Conservation (phyloP, 768 basidiomycete genomes). For the Kwoniella botswanensis region DNA sequence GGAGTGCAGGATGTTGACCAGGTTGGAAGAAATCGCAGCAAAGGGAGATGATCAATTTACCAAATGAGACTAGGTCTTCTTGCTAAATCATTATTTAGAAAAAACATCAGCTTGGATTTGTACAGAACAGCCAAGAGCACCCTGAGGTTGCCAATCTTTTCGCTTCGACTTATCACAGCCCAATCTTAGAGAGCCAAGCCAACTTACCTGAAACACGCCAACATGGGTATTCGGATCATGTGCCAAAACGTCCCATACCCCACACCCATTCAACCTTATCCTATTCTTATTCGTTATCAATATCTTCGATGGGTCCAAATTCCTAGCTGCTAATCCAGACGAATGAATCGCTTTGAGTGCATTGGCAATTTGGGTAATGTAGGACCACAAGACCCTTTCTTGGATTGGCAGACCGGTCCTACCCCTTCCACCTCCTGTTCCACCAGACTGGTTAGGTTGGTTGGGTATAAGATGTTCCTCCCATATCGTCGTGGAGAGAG, state of each 20-base stretch:
- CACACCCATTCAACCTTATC: conserved; percentile 83
- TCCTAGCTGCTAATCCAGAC: conserved; percentile 75
- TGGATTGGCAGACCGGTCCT: conserved; percentile 64
- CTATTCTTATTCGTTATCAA: conserved; percentile 87
- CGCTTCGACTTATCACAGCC: too few species aligned
- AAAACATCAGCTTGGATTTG: background rate
- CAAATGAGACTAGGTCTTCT: conserved; percentile 87
- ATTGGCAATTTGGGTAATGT: conserved; percentile 84
- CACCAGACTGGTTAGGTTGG: conserved; percentile 15
- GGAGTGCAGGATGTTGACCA: conserved; percentile 71
- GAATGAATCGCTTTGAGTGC: conserved; percentile 87
- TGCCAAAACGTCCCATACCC: conserved; percentile 81
- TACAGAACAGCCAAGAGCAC: background rate
- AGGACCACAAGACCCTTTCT: conserved; percentile 88
- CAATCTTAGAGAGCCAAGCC: background rate
- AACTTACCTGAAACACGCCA: conserved; percentile 28
- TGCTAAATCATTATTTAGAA: conserved; percentile 60
- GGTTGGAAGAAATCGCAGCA: conserved; percentile 73
- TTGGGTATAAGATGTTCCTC: conserved; percentile 71
- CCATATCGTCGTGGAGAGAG: conserved; percentile 76
- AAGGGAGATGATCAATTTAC: conserved; percentile 77
- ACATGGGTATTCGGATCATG: conserved; percentile 62
- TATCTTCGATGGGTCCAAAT: conserved; percentile 84
- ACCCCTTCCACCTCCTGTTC: conserved; percentile 62
- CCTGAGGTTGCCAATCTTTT: too few species aligned